A percentile compares a stretch with the other conserved stretches of the same genome.
Evolutionary conservation across 2,329 filamentous ascomycete genomes (phyloP).

Genomic region (Cladosporium sp.): DNA sequence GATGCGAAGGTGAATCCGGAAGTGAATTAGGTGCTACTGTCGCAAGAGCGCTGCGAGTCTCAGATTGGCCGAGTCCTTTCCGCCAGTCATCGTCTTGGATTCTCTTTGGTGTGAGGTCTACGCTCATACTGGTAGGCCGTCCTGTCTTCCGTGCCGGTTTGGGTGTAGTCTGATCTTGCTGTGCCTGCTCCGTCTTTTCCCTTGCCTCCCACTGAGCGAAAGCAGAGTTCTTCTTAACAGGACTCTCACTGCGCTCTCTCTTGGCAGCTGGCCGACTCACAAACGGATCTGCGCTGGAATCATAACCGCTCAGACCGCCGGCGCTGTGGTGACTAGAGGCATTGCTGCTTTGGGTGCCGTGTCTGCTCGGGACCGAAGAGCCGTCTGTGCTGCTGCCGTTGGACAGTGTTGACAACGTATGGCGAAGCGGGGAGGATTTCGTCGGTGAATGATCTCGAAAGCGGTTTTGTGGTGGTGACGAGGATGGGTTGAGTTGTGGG

Average conservation of each 20-base stretch:
- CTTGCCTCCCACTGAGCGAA: constrained; percentile 34
- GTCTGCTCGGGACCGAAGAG: constrained; percentile 30
- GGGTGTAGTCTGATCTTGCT: constrained; percentile 20
- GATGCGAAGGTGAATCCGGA: constrained; percentile 27
- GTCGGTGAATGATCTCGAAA: constrained; percentile 36
- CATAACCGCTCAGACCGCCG: constrained; percentile 30
- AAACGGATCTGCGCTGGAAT: constrained; percentile 33
- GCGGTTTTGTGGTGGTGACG: constrained; percentile 35
- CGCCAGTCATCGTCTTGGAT: constrained; percentile 37
- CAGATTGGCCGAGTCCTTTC: constrained; percentile 30
- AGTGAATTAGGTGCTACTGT: constrained; percentile 34
- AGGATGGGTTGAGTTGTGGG: constrained; percentile 28
- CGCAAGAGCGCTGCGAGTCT: constrained; percentile 33
- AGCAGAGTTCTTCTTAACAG: constrained; percentile 38
- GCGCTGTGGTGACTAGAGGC: constrained; percentile 27
- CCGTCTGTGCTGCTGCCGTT: constrained; percentile 36
- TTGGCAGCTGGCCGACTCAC: constrained; percentile 31
- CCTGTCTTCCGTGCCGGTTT: constrained; percentile 13
- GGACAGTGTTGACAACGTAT: constrained; percentile 36
- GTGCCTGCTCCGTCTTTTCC: constrained; percentile 28
- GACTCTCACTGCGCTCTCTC: constrained; percentile 37
- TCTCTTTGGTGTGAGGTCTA: constrained; percentile 31
- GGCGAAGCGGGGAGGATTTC: constrained; percentile 37
- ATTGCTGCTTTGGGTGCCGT: constrained; percentile 34
- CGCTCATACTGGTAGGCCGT: constrained; percentile 10